A percentile compares a stretch with the other conserved stretches of the same genome.
These are phyloP conservation scores for Torrubiella hemipterigena DNA, from an alignment of 2,329 filamentous ascomycete species.

Conservation along the genomic window DNA sequence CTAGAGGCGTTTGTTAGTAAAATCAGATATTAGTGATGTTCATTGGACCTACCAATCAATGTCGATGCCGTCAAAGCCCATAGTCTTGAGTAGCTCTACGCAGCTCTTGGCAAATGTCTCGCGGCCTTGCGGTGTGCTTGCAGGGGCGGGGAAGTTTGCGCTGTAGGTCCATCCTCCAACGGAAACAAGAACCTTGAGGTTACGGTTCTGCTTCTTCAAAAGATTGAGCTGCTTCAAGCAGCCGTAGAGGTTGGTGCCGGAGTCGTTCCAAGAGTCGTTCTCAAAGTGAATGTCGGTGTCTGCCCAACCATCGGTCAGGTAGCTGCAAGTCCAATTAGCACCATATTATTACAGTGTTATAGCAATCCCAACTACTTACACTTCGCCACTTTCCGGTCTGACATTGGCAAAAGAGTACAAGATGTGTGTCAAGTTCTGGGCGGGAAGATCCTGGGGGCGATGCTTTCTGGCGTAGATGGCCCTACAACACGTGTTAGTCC, in stretches of 20 bases:
- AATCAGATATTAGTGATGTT: too few relatives aligned
- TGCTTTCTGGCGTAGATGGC: constrained; percentile 81
- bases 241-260: constrained; percentile 73
- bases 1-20: too few relatives aligned
- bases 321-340: constrained; percentile 12
- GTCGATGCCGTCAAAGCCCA: constrained; percentile 65
- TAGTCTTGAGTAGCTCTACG: constrained; percentile 63
- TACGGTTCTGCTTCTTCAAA: constrained; percentile 68
- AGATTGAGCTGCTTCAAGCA: constrained; percentile 82
- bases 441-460: constrained; percentile 72
- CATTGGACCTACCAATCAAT: too few relatives aligned
- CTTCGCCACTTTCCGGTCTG: constrained; percentile 65
- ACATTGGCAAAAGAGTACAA: constrained; percentile 90
- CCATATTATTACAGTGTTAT: background rate
- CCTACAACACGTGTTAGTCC: constrained; percentile 32
- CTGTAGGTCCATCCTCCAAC: constrained; percentile 93
- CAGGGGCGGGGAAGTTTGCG: constrained; percentile 66
- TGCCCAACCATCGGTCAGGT: constrained; percentile 50
- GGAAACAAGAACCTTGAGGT: constrained; percentile 74
- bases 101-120: constrained; percentile 60
- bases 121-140: constrained; percentile 58
- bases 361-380: constrained; percentile 33
- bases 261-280: constrained; percentile 57
- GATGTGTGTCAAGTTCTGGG: constrained; percentile 73
- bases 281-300: constrained; percentile 65